Conservation (phyloP, 495 filamentous ascomycete species). For the Penicillium samsonianum region DNA sequence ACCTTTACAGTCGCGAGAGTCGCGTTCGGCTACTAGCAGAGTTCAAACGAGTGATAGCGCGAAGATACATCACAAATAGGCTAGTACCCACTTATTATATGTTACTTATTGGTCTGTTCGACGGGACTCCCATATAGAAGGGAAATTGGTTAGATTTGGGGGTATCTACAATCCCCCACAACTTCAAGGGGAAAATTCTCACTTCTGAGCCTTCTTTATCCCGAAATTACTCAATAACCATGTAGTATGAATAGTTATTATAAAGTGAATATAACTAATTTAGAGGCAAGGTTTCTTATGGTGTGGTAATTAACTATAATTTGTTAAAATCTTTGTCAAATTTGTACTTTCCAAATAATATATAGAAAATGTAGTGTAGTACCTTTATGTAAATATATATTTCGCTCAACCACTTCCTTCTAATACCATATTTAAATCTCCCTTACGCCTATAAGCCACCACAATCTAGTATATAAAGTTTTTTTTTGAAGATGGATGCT, state of each 20-base stretch:
- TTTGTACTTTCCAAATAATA: too few relatives aligned
- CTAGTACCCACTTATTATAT: too few relatives aligned
- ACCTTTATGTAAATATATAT: too few relatives aligned
- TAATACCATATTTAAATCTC: too few relatives aligned
- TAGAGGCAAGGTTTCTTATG: not conserved
- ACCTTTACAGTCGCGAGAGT: too few relatives aligned
- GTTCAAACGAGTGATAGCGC: too few relatives aligned
- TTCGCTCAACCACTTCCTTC: too few relatives aligned
- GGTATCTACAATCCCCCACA: not conserved
- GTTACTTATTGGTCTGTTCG: too few relatives aligned
- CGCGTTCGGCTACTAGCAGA: too few relatives aligned
- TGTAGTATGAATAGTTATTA: not conserved
- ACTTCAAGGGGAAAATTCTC: not conserved
- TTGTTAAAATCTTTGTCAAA: not conserved
- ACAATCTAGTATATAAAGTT: not conserved
- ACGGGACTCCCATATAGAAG: not conserved
- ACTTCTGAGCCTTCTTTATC: not conserved
- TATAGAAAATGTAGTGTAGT: too few relatives aligned
- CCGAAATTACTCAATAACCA: not conserved
- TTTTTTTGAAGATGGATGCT: not conserved
- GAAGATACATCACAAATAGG: too few relatives aligned
- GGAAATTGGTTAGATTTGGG: not conserved
- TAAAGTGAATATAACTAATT: not conserved
- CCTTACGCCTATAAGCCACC: not conserved
- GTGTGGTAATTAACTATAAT: not conserved